These are phyloP conservation scores for Coniochaeta sp. DNA, from an alignment of 2,329 filamentous ascomycete species.

Conservation along the genomic window DNA sequence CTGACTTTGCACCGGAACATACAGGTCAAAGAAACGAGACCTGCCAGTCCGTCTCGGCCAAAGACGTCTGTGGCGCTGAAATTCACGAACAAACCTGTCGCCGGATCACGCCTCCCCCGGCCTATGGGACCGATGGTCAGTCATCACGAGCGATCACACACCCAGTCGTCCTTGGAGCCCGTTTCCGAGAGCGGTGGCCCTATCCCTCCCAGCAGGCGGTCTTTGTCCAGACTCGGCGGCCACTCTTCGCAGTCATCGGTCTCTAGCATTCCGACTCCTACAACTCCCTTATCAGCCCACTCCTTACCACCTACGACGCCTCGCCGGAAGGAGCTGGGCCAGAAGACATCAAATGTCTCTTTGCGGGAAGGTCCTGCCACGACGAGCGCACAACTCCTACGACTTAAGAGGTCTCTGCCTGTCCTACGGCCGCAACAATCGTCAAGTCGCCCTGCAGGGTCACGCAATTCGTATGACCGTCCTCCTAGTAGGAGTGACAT, in stretches of 20 bases:
- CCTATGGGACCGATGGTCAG: constrained; percentile 61
- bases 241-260: constrained; percentile 65
- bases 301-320: constrained; percentile 52
- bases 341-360: constrained; percentile 46
- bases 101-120: constrained; percentile 69
- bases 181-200: constrained; percentile 84
- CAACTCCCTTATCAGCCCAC: constrained; percentile 47
- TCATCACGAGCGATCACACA: constrained; percentile 62
- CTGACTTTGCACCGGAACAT: constrained; percentile 86
- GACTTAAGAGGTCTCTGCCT: constrained; percentile 59
- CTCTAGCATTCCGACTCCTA: constrained; percentile 54
- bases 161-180: constrained; percentile 75
- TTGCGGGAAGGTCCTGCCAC: constrained; percentile 56
- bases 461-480: constrained; percentile 42
- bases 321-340: constrained; percentile 51
- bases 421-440: constrained; percentile 47
- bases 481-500: constrained; percentile 53
- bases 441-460: constrained; percentile 37
- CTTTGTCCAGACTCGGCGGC: constrained; percentile 56
- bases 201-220: constrained; percentile 51
- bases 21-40: constrained; percentile 68
- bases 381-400: constrained; percentile 57
- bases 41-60: constrained; percentile 62
- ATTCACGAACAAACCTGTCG: constrained; percentile 72
- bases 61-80: constrained; percentile 79